Percentiles rank a stretch among this genome's conserved stretches.
phyloP scores from a whole-genome alignment of 2,329 filamentous ascomycete genomes.

The Didymella exigua region DNA sequence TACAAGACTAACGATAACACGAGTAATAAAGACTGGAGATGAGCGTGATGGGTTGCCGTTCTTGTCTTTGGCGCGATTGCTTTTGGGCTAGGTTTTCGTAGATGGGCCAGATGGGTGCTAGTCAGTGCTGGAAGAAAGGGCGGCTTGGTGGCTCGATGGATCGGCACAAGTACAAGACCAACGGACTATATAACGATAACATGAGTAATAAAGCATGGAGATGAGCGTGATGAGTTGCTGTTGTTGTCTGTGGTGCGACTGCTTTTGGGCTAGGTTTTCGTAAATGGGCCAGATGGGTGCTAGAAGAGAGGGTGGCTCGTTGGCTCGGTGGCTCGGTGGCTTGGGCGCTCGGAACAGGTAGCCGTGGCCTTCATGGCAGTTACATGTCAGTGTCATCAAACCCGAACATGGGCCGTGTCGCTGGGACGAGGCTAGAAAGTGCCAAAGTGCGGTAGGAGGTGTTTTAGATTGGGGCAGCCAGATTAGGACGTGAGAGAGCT shows the following conservation, averaged over 20 bases:
- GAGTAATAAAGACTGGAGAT: constrained; percentile 5
- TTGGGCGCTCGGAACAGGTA: not conserved
- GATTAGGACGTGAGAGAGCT: not conserved
- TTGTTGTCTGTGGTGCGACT: not conserved
- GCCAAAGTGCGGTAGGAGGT: constrained; percentile 1
- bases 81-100: not conserved
- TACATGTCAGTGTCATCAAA: not conserved
- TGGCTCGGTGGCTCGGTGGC: too few species aligned
- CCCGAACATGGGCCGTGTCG: not conserved
- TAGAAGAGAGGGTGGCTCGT: not conserved
- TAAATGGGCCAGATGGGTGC: not conserved
- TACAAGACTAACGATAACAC: not conserved
- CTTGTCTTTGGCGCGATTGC: not conserved
- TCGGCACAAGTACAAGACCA: not conserved
- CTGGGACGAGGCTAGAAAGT: not conserved
- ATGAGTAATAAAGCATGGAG: constrained; percentile 5
- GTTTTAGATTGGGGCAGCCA: constrained; percentile 1
- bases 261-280: not conserved
- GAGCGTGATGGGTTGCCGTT: not conserved
- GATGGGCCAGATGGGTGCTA: not conserved
- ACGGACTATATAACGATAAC: too few species aligned
- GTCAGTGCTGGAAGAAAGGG: not conserved
- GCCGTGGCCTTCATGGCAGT: not conserved
- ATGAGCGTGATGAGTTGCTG: not conserved
- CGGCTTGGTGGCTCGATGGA: too few species aligned